Evolutionary conservation across 2,329 filamentous ascomycete species (phyloP).

Genomic region (Sclerotinia spermophila): DNA sequence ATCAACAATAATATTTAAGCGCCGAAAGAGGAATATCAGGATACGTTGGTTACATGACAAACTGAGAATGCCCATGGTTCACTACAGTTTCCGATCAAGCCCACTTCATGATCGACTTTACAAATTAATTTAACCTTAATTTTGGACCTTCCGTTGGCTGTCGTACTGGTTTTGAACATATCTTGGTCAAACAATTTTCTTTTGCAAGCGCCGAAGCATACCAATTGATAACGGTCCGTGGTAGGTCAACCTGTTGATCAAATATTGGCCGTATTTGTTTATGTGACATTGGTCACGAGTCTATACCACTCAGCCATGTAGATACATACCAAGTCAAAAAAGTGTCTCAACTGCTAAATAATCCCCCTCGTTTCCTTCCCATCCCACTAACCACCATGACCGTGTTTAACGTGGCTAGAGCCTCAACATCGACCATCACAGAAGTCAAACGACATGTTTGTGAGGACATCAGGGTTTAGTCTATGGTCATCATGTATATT

Average conservation of each 20-base stretch:
- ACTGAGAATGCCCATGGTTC: neutral
- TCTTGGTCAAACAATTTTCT: neutral
- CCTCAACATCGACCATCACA: neutral
- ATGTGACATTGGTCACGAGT: neutral
- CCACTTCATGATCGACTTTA: neutral
- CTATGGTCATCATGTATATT: neutral
- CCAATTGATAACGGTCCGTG: neutral
- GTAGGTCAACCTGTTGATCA: neutral
- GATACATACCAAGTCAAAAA: neutral
- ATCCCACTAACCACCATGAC: neutral
- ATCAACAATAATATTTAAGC: slow-evolving; percentile 1
- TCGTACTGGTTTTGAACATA: neutral
- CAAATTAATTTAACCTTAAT: neutral
- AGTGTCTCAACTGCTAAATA: neutral
- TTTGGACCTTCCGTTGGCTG: neutral
- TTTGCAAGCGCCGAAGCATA: neutral
- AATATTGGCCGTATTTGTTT: neutral
- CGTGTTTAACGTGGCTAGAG: neutral
- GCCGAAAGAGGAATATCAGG: neutral
- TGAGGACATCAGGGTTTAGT: neutral
- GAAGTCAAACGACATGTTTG: neutral
- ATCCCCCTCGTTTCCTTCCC: neutral
- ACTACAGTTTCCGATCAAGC: neutral
- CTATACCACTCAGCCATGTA: neutral
- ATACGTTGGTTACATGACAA: neutral